Percentiles rank a stretch among this genome's conserved stretches.
phyloP scores from a whole-genome alignment of 768 basidiomycete genomes.

The Suillus fuscotomentosus region DNA sequence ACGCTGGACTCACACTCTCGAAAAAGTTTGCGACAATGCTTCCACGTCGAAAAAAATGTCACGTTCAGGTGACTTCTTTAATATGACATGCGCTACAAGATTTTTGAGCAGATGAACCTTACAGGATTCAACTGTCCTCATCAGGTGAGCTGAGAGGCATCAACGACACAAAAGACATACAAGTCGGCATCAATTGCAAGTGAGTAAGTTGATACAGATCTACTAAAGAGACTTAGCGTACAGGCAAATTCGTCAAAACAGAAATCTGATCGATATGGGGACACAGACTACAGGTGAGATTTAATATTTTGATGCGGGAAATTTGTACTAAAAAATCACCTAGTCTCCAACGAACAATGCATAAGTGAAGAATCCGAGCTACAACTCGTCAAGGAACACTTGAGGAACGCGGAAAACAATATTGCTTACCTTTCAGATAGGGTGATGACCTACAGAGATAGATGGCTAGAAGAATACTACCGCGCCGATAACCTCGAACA shows the following conservation, averaged over 20 bases:
- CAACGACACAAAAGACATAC: not conserved
- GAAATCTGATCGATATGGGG: not conserved
- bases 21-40: not conserved
- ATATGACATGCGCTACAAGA: no score
- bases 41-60: not conserved
- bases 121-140: not conserved
- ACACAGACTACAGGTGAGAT: not conserved
- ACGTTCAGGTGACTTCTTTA: not conserved
- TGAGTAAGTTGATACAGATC: not conserved
- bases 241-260: not conserved
- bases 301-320: not conserved
- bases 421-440: not conserved
- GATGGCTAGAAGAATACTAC: not conserved
- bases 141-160: not conserved
- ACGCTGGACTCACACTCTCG: not conserved
- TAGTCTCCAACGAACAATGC: not conserved
- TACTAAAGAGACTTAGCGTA: not conserved
- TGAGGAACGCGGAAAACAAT: not conserved
- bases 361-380: not conserved
- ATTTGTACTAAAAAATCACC: not conserved
- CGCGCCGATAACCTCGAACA: not conserved
- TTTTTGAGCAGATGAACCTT: not conserved
- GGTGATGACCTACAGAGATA: not conserved
- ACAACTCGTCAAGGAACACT: not conserved
- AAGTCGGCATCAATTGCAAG: not conserved